These are phyloP conservation scores for Wallemia ichthyophaga DNA, from an alignment of 1,284 basidiomycete species.

Conservation along the genomic window DNA sequence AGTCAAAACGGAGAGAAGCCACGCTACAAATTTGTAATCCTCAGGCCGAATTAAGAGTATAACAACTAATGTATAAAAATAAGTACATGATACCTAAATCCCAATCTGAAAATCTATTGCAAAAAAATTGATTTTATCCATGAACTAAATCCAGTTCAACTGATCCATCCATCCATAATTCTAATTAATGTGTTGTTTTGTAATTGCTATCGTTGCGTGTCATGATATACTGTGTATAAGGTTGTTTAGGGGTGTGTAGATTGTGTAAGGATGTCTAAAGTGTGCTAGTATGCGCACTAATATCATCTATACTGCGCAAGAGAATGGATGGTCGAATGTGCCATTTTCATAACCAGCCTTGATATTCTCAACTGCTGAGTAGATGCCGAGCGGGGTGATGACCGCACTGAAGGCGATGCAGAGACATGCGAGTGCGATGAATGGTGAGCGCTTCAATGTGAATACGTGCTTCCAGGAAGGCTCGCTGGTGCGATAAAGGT, in stretches of 20 bases:
- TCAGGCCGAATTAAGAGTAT: too few relatives aligned
- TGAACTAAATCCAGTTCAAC: too few relatives aligned
- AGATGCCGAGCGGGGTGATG: constrained; percentile 14
- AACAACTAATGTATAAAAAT: too few relatives aligned
- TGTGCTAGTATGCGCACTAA: too few relatives aligned
- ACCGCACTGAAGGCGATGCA: constrained; percentile 8
- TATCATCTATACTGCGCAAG: constrained; percentile 7
- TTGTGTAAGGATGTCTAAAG: too few relatives aligned
- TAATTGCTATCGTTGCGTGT: not conserved
- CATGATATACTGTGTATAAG: not conserved
- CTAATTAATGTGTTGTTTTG: not conserved
- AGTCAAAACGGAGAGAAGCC: too few relatives aligned
- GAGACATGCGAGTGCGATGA: constrained; percentile 7
- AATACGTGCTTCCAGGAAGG: constrained; percentile 7
- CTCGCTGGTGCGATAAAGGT: constrained; percentile 5
- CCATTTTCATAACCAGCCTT: constrained; percentile 11
- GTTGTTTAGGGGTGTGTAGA: too few relatives aligned
- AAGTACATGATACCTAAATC: too few relatives aligned
- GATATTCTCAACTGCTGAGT: constrained; percentile 13
- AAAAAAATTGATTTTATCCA: too few relatives aligned
- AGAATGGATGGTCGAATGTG: constrained; percentile 12
- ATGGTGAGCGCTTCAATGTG: constrained; percentile 1
- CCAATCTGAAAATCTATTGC: too few relatives aligned
- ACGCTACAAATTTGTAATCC: too few relatives aligned
- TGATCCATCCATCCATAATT: not conserved